A percentile compares a stretch with the other conserved stretches of the same genome.
phyloP scores from a whole-genome alignment of 306 rosid species.

The Fragaria ananassa region DNA sequence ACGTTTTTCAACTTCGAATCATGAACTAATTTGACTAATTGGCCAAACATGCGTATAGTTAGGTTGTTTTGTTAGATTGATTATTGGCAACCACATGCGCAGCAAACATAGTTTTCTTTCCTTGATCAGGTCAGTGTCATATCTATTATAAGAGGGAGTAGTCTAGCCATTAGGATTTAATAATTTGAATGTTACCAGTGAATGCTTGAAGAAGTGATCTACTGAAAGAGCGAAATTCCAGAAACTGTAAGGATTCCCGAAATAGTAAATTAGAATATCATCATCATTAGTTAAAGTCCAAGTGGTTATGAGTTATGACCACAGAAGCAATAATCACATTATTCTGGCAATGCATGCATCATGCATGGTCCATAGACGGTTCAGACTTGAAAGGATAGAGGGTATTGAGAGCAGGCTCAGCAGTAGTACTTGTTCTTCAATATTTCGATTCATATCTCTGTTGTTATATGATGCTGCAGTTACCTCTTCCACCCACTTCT shows the following conservation, averaged over 20 bases:
- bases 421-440: background rate
- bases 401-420: slow-evolving; percentile 11
- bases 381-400: background rate
- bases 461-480: background rate
- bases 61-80: background rate
- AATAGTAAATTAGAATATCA: background rate
- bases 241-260: background rate
- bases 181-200: too few relatives aligned
- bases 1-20: background rate
- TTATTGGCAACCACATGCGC: background rate
- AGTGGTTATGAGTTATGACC: background rate
- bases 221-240: background rate
- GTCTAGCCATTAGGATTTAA: too few relatives aligned
- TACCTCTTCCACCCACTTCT: slow-evolving; percentile 12
- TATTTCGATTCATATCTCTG: background rate
- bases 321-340: background rate
- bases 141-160: too few relatives aligned
- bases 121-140: background rate
- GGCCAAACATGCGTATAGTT: background rate
- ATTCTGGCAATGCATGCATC: background rate
- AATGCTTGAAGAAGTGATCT: too few relatives aligned
- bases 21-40: background rate
- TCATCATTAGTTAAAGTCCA: background rate
- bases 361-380: background rate
- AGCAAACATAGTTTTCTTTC: background rate